phyloP scores from a whole-genome alignment of 2,329 filamentous ascomycete genomes.

The Talaromyces sp. region DNA sequence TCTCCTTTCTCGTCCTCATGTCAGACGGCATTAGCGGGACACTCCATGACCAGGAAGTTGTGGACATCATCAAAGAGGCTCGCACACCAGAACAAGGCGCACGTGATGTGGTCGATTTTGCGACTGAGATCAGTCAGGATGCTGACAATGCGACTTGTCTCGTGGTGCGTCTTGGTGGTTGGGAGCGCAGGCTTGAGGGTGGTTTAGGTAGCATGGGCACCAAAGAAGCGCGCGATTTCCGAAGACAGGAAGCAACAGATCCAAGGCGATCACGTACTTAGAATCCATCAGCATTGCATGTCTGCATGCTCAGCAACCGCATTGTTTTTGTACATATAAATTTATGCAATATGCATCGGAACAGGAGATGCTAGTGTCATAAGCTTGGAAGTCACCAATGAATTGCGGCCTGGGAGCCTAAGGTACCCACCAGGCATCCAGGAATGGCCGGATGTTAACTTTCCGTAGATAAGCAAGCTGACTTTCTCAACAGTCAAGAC shows the following conservation, averaged over 20 bases:
- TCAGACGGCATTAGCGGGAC: slow-evolving; percentile 85
- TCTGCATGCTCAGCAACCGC: background rate
- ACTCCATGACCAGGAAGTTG: slow-evolving; percentile 86
- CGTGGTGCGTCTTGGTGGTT: slow-evolving; percentile 59
- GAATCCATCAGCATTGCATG: background rate
- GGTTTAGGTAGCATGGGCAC: slow-evolving; percentile 85
- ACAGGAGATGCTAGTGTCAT: too few relatives aligned
- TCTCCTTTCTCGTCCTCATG: slow-evolving; percentile 81
- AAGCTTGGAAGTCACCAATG: too few relatives aligned
- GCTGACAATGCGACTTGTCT: slow-evolving; percentile 62
- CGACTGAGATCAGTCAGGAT: slow-evolving; percentile 70
- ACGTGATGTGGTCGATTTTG: slow-evolving; percentile 73
- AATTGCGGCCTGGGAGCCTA: background rate
- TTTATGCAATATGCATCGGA: background rate
- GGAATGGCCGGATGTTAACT: background rate
- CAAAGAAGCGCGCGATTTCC: slow-evolving; percentile 82
- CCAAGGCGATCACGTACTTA: slow-evolving; percentile 63
- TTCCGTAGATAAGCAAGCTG: background rate
- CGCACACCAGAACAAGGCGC: slow-evolving; percentile 83
- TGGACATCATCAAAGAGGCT: slow-evolving; percentile 92
- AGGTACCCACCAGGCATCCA: background rate
- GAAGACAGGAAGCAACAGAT: slow-evolving; percentile 73
- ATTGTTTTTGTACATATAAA: background rate
- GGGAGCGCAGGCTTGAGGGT: slow-evolving; percentile 65
- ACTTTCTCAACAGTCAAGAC: background rate